phyloP scores from a whole-genome alignment of 1,284 basidiomycete species.

The Coriolopsis trogii region DNA sequence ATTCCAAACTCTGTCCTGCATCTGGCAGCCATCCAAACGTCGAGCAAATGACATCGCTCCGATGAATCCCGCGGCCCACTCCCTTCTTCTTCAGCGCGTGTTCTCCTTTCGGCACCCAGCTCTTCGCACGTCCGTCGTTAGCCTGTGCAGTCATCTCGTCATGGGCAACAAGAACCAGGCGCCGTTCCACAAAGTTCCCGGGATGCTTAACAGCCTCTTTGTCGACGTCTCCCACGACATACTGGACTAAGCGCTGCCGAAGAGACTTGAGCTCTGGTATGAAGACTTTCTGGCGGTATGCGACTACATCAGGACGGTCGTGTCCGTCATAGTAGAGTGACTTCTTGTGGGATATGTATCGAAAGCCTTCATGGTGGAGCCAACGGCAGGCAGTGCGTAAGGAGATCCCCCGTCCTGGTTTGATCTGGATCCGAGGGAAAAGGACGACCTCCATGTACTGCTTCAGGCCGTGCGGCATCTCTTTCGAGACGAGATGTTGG shows the following conservation, averaged over 20 bases:
- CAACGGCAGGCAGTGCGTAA: conserved; percentile 1
- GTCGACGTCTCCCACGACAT: conserved; percentile 29
- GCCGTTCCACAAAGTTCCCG: conserved; percentile 29
- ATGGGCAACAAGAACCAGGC: conserved; percentile 36
- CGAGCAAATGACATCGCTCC: conserved; percentile 23
- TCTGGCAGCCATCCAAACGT: conserved; percentile 18
- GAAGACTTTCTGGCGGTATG: conserved; percentile 31
- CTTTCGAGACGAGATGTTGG: background rate
- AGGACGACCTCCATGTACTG: background rate
- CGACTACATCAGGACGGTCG: conserved; percentile 36
- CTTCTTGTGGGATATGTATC: conserved; percentile 35
- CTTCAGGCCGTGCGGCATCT: conserved; percentile 10
- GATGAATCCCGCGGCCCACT: conserved; percentile 25
- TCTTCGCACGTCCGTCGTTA: conserved; percentile 35
- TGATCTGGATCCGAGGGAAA: background rate
- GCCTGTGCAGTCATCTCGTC: conserved; percentile 43
- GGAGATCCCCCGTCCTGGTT: background rate
- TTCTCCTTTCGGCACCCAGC: conserved; percentile 39
- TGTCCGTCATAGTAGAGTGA: conserved; percentile 40
- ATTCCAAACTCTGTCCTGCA: conserved; percentile 33
- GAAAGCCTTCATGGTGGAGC: conserved; percentile 33
- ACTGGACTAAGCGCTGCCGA: conserved; percentile 30
- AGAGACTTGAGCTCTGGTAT: conserved; percentile 32
- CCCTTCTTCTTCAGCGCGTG: conserved; percentile 42
- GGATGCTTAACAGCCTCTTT: conserved; percentile 20